Conservation (phyloP, 495 filamentous ascomycete species). For the Recurvomyces mirabilis region DNA sequence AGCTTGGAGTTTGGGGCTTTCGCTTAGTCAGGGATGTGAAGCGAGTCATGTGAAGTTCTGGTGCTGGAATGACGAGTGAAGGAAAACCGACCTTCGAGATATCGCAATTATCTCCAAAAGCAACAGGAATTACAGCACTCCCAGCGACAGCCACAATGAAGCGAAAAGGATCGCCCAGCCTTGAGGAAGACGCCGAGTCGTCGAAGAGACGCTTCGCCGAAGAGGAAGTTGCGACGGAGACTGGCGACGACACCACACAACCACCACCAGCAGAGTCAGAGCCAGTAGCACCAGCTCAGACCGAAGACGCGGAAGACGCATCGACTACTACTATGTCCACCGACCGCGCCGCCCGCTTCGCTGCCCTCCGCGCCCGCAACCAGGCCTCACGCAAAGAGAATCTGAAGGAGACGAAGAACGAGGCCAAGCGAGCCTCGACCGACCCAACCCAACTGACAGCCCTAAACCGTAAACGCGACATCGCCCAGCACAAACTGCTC, state of each 20-base stretch:
- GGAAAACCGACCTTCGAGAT: no score
- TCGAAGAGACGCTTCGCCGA: slow-evolving; percentile 18
- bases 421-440: slow-evolving; percentile 66
- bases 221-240: neutral
- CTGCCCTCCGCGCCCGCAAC: slow-evolving; percentile 74
- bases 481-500: slow-evolving; percentile 83
- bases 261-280: neutral
- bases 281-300: neutral
- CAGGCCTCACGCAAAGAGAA: slow-evolving; percentile 36
- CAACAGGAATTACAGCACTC: no score
- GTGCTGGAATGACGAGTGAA: no score
- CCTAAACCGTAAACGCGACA: slow-evolving; percentile 66
- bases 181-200: slow-evolving; percentile 17
- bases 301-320: neutral
- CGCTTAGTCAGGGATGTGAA: no score
- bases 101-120: no score
- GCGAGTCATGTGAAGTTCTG: no score
- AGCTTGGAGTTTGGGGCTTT: no score
- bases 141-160: slow-evolving; percentile 15
- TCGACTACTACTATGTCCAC: neutral
- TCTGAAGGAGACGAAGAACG: slow-evolving; percentile 69
- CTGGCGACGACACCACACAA: neutral
- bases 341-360: slow-evolving; percentile 46
- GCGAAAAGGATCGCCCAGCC: slow-evolving; percentile 19
- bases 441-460: slow-evolving; percentile 63